Evolutionary conservation across 225 moss, liverwort and hornwort species (phyloP).

Genomic region (Physcomitrium patens): DNA sequence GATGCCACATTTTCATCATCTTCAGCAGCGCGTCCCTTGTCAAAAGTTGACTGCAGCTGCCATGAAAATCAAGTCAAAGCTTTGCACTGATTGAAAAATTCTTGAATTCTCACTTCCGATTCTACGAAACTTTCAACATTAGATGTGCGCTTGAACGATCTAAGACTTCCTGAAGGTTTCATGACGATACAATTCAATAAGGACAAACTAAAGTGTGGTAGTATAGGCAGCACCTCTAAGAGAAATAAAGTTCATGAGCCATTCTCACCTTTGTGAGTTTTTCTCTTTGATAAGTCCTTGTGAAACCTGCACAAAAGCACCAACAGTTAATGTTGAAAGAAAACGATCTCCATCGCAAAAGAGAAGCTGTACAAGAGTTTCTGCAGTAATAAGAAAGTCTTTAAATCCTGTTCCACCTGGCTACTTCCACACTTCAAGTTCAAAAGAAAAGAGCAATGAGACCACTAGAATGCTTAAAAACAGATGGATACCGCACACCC

Average conservation of each 20-base stretch:
- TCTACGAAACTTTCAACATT: slow-evolving; percentile 11
- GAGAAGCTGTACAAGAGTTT: slow-evolving; percentile 19
- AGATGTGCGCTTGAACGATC: slow-evolving; percentile 14
- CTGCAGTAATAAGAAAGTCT: slow-evolving; percentile 10
- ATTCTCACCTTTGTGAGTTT: slow-evolving; percentile 47
- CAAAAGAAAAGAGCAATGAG: slow-evolving; percentile 15
- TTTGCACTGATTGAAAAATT: slow-evolving; percentile 2
- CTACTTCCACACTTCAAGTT: slow-evolving; percentile 8
- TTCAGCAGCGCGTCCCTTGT: slow-evolving; percentile 26
- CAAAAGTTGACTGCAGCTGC: slow-evolving; percentile 41
- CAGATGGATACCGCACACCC: slow-evolving; percentile 15
- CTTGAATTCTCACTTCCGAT: slow-evolving; percentile 8
- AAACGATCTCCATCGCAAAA: slow-evolving; percentile 15
- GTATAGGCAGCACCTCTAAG: background rate
- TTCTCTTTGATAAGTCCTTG: slow-evolving; percentile 50
- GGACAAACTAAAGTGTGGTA: background rate
- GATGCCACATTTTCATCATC: slow-evolving; percentile 31
- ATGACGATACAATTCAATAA: background rate
- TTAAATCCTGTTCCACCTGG: background rate
- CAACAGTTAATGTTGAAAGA: slow-evolving; percentile 15
- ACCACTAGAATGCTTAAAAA: slow-evolving; percentile 5
- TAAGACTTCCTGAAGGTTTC: slow-evolving; percentile 2
- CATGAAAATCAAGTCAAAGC: slow-evolving; percentile 17
- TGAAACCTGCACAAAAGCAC: slow-evolving; percentile 43
- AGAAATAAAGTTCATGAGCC: slow-evolving; percentile 3